Percentiles rank a stretch among this genome's conserved stretches.
phyloP scores from a whole-genome alignment of 1,284 basidiomycete genomes.

The Chalciporus sp. region DNA sequence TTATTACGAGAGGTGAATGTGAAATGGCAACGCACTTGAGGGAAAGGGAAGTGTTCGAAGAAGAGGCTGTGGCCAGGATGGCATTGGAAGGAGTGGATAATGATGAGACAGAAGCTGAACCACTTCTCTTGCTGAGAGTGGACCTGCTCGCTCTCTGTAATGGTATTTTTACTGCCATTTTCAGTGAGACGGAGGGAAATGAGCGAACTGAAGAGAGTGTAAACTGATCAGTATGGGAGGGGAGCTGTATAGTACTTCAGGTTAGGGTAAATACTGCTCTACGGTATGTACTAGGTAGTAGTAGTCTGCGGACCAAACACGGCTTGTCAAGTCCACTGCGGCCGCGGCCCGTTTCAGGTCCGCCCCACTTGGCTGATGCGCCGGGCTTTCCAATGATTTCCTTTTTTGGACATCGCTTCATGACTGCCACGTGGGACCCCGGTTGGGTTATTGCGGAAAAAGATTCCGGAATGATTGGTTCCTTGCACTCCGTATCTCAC shows the following conservation, averaged over 20 bases:
- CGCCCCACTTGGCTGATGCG: too few species aligned
- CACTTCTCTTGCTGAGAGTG: slow-evolving; percentile 33
- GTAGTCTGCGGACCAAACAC: too few species aligned
- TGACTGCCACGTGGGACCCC: slow-evolving; percentile 15
- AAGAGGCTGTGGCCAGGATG: slow-evolving; percentile 3
- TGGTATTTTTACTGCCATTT: slow-evolving; percentile 40
- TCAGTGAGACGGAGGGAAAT: slow-evolving; percentile 15
- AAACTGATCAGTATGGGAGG: too few species aligned
- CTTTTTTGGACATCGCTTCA: background rate
- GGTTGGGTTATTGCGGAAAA: background rate
- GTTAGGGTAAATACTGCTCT: too few species aligned
- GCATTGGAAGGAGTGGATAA: slow-evolving; percentile 29
- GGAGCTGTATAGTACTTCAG: too few species aligned
- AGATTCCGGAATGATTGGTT: slow-evolving; percentile 10
- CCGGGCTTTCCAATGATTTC: too few species aligned
- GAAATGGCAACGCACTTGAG: slow-evolving; percentile 40
- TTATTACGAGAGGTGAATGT: background rate
- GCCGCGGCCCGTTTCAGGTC: too few species aligned
- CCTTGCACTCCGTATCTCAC: slow-evolving; percentile 9
- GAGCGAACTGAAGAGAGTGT: slow-evolving; percentile 17
- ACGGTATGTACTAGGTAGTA: too few species aligned
- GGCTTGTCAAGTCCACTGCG: too few species aligned
- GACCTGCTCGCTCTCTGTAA: slow-evolving; percentile 43
- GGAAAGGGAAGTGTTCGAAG: slow-evolving; percentile 38
- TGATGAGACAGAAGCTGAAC: slow-evolving; percentile 19